Evolutionary conservation across 805 yeast genomes (phyloP), one percentile per base, ranked within the genome.

Genomic region (Wickerhamomyces silvicola): DNA sequence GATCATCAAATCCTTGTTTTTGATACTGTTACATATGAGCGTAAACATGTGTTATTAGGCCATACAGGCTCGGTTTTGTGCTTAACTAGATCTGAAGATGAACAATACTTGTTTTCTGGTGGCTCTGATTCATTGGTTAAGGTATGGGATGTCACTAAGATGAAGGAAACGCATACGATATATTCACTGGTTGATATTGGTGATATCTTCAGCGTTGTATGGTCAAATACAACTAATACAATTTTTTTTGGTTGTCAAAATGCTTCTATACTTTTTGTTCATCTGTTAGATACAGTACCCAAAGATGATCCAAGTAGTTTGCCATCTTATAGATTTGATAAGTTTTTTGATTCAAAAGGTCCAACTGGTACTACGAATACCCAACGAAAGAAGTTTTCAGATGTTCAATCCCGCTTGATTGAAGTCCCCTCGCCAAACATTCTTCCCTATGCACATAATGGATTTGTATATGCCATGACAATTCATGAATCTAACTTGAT

Each of bases 191-290:
- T 81, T 22, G 98, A 90, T 59, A 81, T 90, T 31, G 98, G 98
- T 31, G 98, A 90, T 56, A 81, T 90, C 12, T 90, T 90, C 52
- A 80, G 95, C 7, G 59, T 90, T 21, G 72, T 77, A 7, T 85
- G 92, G 76, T 67, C 79, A 11, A 71, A 74, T 13, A 42, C 59
- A 2, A 54, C 72, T 9, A 68, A 76, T 28, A 74, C 84, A 0
- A 63, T 90, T 4, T 84, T 78, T 40, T 72, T 85, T 46, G 98
- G 98, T 5, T 80, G 95, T 10, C 97, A 92, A 55, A 90, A 88
- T 52, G 96, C 97, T 4, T 72, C 88, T 1, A 71, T 90, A 12
- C 71, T 84, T 25, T 90, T 83, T 76, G 77, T 84, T 36, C 69
- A 69, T 27, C 37, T 56, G 7, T 41, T 48, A 10, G 49, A 48